Conservation (phyloP, 2,329 filamentous ascomycete genomes). For the Aureobasidium sp. region DNA sequence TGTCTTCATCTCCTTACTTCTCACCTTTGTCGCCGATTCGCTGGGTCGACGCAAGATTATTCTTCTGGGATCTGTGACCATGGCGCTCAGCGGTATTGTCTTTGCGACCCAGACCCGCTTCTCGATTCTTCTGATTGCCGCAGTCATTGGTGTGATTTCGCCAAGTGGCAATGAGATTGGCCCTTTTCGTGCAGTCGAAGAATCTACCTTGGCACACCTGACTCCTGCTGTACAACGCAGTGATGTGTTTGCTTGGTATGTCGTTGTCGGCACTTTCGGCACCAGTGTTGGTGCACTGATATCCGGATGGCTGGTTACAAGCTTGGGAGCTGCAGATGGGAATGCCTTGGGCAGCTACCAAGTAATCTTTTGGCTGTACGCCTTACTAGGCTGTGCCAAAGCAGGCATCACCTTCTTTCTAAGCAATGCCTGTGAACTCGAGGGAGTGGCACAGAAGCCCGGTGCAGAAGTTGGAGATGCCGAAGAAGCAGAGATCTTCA, state of each 20-base stretch:
- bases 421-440: constrained; percentile 30
- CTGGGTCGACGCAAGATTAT: constrained; percentile 24
- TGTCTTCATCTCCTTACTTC: constrained; percentile 22
- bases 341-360: constrained; percentile 31
- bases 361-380: constrained; percentile 36
- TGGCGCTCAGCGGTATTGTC: constrained; percentile 22
- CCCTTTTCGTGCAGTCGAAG: constrained; percentile 27
- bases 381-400: constrained; percentile 32
- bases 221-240: constrained; percentile 18
- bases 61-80: constrained; percentile 21
- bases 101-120: constrained; percentile 23
- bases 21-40: constrained; percentile 25
- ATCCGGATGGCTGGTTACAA: constrained; percentile 31
- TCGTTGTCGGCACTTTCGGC: constrained; percentile 23
- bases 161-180: constrained; percentile 29
- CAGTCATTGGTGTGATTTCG: constrained; percentile 27
- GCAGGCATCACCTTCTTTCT: constrained; percentile 30
- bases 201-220: constrained; percentile 27
- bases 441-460: constrained; percentile 20
- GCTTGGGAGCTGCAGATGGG: constrained; percentile 27
- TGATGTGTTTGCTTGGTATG: constrained; percentile 26
- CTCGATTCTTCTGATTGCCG: constrained; percentile 24
- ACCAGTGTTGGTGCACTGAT: constrained; percentile 22
- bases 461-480: constrained; percentile 20
- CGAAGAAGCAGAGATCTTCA: constrained; percentile 9